These are phyloP conservation scores for Colletotrichum kahawae DNA, from an alignment of 2,329 filamentous ascomycete species.

Conservation along the genomic window DNA sequence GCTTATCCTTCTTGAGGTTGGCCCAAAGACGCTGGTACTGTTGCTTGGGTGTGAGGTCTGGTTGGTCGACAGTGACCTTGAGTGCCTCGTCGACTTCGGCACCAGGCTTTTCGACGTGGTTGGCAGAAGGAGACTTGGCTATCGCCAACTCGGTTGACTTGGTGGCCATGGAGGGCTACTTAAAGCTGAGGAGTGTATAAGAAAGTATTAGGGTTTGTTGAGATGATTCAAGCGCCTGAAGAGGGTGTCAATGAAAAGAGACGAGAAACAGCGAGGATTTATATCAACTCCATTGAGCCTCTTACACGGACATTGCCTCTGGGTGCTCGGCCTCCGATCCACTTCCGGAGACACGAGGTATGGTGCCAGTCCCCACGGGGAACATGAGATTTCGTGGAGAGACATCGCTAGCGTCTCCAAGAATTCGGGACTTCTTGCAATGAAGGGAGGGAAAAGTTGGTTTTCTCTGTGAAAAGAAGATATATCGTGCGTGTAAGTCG, in stretches of 20 bases:
- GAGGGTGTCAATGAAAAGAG: background rate
- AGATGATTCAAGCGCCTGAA: background rate
- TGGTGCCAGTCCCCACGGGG: background rate
- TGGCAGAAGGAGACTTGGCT: background rate
- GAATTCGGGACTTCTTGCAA: background rate
- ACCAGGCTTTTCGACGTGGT: slow-evolving; percentile 2
- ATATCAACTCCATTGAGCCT: background rate
- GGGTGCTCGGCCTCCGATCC: background rate
- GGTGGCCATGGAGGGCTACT: background rate
- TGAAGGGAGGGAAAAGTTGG: background rate
- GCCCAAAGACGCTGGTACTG: slow-evolving; percentile 31
- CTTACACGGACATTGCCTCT: background rate
- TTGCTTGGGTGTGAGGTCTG: slow-evolving; percentile 28
- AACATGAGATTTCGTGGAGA: background rate
- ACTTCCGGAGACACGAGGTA: background rate
- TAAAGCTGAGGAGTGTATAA: background rate
- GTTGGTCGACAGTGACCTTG: background rate
- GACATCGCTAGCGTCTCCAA: background rate
- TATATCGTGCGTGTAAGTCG: background rate
- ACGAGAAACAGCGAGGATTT: background rate
- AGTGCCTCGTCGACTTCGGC: background rate
- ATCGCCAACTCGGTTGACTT: background rate
- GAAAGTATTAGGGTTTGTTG: background rate
- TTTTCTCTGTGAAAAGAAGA: background rate
- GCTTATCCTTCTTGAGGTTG: slow-evolving; percentile 32